Conservation (phyloP, 2,329 filamentous ascomycete genomes). For the Arthrinium puccinioides region DNA sequence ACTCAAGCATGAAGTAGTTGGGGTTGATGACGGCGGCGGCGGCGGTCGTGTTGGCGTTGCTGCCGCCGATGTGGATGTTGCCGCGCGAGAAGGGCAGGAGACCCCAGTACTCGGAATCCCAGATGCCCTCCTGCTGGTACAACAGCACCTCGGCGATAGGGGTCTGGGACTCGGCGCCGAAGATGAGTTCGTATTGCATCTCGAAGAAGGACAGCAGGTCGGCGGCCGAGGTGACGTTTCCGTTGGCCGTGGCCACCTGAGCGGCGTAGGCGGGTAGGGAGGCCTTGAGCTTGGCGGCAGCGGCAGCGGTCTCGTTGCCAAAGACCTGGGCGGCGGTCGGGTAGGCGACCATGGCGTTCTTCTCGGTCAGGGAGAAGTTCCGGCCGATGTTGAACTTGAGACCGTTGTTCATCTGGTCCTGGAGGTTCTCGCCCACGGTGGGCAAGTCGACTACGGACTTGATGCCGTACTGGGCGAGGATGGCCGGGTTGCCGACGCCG, state of each 20-base stretch:
- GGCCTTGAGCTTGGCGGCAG: constrained; percentile 1
- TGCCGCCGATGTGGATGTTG: constrained; percentile 5
- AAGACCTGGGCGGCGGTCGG: constrained; percentile 6
- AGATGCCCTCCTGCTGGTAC: constrained; percentile 2
- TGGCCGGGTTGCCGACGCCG: constrained; percentile 21
- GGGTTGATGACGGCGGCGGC: constrained; percentile 26
- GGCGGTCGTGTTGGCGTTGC: constrained; percentile 2
- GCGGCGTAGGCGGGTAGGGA: constrained; percentile 4
- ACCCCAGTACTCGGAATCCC: constrained; percentile 4
- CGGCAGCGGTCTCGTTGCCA: background rate
- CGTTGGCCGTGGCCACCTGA: constrained; percentile 3
- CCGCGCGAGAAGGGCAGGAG: constrained; percentile 9
- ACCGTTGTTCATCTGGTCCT: constrained; percentile 24
- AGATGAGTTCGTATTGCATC: constrained; percentile 10
- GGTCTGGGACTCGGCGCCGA: background rate
- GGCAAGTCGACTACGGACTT: constrained; percentile 25
- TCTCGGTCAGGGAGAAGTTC: constrained; percentile 6
- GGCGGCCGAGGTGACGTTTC: constrained; percentile 6
- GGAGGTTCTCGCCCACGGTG: constrained; percentile 31
- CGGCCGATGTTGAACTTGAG: constrained; percentile 25
- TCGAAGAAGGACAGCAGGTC: constrained; percentile 7
- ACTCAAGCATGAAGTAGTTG: constrained; percentile 31
- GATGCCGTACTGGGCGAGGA: constrained; percentile 28
- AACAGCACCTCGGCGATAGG: constrained; percentile 6
- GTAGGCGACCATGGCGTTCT: constrained; percentile 6